Evolutionary conservation across 1,284 basidiomycete genomes (phyloP).

Genomic region (Mycena sp.): DNA sequence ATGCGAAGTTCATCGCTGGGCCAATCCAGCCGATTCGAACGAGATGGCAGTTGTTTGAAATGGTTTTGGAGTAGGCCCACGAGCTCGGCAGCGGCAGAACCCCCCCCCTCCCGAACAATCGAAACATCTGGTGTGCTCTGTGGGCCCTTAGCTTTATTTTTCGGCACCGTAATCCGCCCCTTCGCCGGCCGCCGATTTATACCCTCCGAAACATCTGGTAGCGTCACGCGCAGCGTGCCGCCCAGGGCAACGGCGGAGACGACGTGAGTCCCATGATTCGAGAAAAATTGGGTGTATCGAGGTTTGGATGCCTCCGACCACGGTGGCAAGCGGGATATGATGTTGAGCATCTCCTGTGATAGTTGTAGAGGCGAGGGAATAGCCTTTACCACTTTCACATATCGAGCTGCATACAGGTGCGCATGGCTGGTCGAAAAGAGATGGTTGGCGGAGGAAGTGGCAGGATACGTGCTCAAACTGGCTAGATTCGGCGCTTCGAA

Average conservation of each 20-base stretch:
- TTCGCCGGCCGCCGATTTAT: too few species aligned
- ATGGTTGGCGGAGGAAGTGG: not conserved
- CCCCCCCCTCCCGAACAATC: too few species aligned
- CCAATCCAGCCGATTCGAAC: too few species aligned
- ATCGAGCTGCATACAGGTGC: not conserved
- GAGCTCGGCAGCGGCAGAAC: too few species aligned
- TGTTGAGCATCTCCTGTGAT: not conserved
- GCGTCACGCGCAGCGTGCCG: not conserved
- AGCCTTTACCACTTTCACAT: not conserved
- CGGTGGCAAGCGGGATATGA: not conserved
- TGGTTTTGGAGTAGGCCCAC: too few species aligned
- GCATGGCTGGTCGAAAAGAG: not conserved
- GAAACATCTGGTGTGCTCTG: too few species aligned
- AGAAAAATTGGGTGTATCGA: conserved; percentile 8
- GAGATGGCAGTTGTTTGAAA: too few species aligned
- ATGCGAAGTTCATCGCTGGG: too few species aligned
- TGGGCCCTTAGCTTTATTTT: too few species aligned
- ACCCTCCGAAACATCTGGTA: too few species aligned
- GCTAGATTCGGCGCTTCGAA: not conserved
- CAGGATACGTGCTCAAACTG: not conserved
- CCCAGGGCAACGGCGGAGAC: not conserved
- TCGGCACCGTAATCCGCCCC: too few species aligned
- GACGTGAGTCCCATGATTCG: conserved; percentile 10
- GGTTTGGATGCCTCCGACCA: not conserved
- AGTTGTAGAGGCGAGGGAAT: not conserved